These are phyloP conservation scores for Rhizopogon vulgaris DNA, from an alignment of 768 basidiomycete species.

Conservation along the genomic window DNA sequence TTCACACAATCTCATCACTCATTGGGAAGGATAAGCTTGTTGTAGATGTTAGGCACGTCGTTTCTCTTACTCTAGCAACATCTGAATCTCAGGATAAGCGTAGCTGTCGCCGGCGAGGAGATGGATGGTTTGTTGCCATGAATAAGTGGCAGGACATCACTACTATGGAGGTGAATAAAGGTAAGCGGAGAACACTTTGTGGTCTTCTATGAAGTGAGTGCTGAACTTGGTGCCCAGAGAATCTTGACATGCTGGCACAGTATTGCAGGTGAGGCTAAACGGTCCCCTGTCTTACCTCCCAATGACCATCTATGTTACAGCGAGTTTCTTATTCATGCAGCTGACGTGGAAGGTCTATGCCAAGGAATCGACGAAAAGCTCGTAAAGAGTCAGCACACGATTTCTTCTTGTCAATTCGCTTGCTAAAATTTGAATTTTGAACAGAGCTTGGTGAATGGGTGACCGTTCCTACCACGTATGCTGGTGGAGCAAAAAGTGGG, in stretches of 20 bases:
- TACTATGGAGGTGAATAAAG: conserved; percentile 85
- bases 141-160: conserved; percentile 98
- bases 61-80: too few species aligned
- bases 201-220: not conserved
- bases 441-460: conserved; percentile 90
- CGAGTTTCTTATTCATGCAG: conserved; percentile 93
- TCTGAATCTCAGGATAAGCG: not conserved
- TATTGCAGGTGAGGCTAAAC: conserved; percentile 63
- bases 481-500: conserved; percentile 88
- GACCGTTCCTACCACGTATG: conserved; percentile 89
- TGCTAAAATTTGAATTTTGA: conserved; percentile 6
- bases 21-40: conserved; percentile 87
- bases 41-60: conserved; percentile 82
- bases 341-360: conserved; percentile 97
- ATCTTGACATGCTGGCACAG: conserved; percentile 68
- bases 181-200: conserved; percentile 28
- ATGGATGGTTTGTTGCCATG: conserved; percentile 93
- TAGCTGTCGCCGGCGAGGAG: conserved; percentile 76
- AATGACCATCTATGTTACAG: conserved; percentile 32
- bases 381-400: conserved; percentile 55
- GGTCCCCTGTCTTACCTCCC: not conserved
- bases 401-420: not conserved
- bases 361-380: conserved; percentile 92
- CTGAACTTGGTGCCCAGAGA: conserved; percentile 37
- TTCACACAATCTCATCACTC: conserved; percentile 51